A percentile compares a stretch with the other conserved stretches of the same genome.
phyloP scores from a whole-genome alignment of 2,329 filamentous ascomycete species.

The Calonectria hawksworthii region DNA sequence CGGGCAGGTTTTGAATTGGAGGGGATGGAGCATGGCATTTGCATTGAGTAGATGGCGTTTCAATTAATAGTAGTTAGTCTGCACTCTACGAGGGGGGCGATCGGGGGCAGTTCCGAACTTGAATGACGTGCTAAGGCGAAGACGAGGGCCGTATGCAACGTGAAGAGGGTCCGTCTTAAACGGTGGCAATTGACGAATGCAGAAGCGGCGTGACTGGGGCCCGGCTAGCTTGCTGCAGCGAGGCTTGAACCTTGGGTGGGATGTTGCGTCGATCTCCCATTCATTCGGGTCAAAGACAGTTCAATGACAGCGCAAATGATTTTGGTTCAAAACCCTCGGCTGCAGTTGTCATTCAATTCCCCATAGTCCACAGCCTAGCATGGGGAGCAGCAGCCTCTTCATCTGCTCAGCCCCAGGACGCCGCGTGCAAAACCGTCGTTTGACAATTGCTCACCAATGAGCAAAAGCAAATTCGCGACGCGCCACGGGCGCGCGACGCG shows the following conservation, averaged over 20 bases:
- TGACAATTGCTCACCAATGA: slow-evolving; percentile 4
- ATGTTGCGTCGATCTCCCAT: slow-evolving; percentile 7
- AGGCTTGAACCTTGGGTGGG: slow-evolving; percentile 1
- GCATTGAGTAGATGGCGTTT: not conserved
- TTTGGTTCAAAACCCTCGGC: not conserved
- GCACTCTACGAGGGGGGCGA: not conserved
- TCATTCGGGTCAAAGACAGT: not conserved
- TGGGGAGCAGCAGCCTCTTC: not conserved
- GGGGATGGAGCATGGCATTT: not conserved
- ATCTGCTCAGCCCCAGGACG: not conserved
- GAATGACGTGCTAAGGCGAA: not conserved
- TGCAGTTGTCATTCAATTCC: not conserved
- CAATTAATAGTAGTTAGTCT: not conserved
- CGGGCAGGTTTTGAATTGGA: not conserved
- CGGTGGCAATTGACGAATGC: not conserved
- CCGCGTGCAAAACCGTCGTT: slow-evolving; percentile 7
- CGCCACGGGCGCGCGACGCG: slow-evolving; percentile 18
- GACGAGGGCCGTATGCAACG: not conserved
- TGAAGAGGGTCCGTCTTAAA: not conserved
- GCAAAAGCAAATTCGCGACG: slow-evolving; percentile 10
- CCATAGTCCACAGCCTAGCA: not conserved
- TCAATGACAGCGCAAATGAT: slow-evolving; percentile 1
- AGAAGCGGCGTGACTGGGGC: not conserved
- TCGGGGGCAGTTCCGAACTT: not conserved
- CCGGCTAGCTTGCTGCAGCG: not conserved